phyloP scores from a whole-genome alignment of 1,284 basidiomycete genomes.

The Wallemia hederae region DNA sequence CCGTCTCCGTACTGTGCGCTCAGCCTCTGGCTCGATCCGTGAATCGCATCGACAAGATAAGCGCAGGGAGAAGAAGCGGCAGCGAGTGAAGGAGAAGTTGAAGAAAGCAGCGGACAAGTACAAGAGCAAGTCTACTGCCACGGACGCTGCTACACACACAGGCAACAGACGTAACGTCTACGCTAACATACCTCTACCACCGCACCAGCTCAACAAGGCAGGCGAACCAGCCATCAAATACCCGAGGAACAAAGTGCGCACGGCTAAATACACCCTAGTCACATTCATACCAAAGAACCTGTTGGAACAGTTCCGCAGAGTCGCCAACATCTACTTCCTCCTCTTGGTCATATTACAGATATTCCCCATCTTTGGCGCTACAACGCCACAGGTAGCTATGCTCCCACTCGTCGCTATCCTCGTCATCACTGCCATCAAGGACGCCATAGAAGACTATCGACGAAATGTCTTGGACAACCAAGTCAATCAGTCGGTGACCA shows the following conservation, averaged over 20 bases:
- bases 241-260: slow-evolving; percentile 76
- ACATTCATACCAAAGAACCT: slow-evolving; percentile 86
- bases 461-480: slow-evolving; percentile 60
- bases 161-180: slow-evolving; percentile 37
- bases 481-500: slow-evolving; percentile 66
- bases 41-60: slow-evolving; percentile 53
- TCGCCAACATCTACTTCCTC: slow-evolving; percentile 82
- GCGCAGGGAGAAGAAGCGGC: slow-evolving; percentile 22
- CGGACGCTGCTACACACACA: neutral
- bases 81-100: slow-evolving; percentile 21
- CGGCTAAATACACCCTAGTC: slow-evolving; percentile 67
- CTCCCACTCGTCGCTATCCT: slow-evolving; percentile 70
- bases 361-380: slow-evolving; percentile 69
- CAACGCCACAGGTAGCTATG: slow-evolving; percentile 52
- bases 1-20: slow-evolving; percentile 55
- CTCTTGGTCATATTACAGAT: slow-evolving; percentile 58
- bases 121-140: slow-evolving; percentile 5
- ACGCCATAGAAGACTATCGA: slow-evolving; percentile 78
- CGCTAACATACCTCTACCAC: slow-evolving; percentile 37
- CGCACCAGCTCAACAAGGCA: slow-evolving; percentile 29
- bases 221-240: slow-evolving; percentile 55
- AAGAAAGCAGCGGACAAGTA: slow-evolving; percentile 16
- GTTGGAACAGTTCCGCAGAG: slow-evolving; percentile 61
- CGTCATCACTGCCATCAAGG: slow-evolving; percentile 68
- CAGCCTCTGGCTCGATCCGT: slow-evolving; percentile 59